A percentile compares a stretch with the other conserved stretches of the same genome.
Evolutionary conservation across 1,284 basidiomycete species (phyloP).

Genomic region (Stygiomarasmius scandens): DNA sequence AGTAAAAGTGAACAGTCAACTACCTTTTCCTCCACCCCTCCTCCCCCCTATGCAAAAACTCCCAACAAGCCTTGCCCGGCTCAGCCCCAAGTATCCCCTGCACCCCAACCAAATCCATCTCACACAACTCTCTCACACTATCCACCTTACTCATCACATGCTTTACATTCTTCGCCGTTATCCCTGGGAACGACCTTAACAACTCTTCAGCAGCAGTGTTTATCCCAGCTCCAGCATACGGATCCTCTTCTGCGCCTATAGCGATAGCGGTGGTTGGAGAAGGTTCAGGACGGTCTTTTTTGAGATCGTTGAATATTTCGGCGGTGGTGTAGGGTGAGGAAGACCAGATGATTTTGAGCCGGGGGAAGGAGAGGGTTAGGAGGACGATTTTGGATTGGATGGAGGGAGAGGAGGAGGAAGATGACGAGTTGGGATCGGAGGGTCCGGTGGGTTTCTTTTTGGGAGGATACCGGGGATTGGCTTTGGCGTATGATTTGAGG

Average conservation of each 20-base stretch:
- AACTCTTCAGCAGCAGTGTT: slow-evolving; percentile 80
- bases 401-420: slow-evolving; percentile 37
- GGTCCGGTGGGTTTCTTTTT: slow-evolving; percentile 49
- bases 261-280: slow-evolving; percentile 75
- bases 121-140: slow-evolving; percentile 79
- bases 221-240: slow-evolving; percentile 63
- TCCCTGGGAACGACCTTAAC: slow-evolving; percentile 73
- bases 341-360: slow-evolving; percentile 94
- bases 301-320: slow-evolving; percentile 93
- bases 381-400: slow-evolving; percentile 92
- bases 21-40: neutral
- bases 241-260: slow-evolving; percentile 79
- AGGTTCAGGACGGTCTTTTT: slow-evolving; percentile 83
- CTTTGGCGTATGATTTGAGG: slow-evolving; percentile 64
- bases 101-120: slow-evolving; percentile 62
- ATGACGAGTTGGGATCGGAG: slow-evolving; percentile 39
- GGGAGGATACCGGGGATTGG: slow-evolving; percentile 52
- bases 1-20: no score
- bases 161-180: slow-evolving; percentile 84
- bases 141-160: slow-evolving; percentile 83
- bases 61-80: slow-evolving; percentile 77
- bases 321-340: slow-evolving; percentile 92
- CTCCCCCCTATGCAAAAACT: slow-evolving; percentile 82
- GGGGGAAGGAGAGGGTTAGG: slow-evolving; percentile 87
- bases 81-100: slow-evolving; percentile 83